Percentiles rank a stretch among this genome's conserved stretches.
phyloP scores from a whole-genome alignment of 164 flowering plant genomes.

The Akebia trifoliata region DNA sequence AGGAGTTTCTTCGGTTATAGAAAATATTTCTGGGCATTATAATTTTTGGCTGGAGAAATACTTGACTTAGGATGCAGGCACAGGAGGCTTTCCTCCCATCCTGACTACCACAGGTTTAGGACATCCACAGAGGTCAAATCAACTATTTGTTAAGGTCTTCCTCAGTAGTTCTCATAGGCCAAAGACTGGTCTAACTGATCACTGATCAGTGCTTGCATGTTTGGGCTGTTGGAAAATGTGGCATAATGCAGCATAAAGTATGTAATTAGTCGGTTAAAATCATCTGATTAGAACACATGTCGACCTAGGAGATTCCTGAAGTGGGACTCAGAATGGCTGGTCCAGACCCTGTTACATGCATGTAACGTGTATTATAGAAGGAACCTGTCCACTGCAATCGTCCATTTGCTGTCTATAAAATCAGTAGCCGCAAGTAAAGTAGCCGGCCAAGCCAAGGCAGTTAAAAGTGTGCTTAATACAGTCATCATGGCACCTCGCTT shows the following conservation, averaged over 20 bases:
- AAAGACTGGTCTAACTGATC: background rate
- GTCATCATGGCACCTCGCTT: slow-evolving; percentile 98
- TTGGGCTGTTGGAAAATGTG: background rate
- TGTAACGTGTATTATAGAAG: background rate
- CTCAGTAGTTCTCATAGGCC: background rate
- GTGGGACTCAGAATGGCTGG: background rate
- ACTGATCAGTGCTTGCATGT: background rate
- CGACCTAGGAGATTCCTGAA: background rate
- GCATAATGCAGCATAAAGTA: background rate
- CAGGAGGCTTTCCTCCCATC: background rate
- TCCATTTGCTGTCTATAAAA: slow-evolving; percentile 95
- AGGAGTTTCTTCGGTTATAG: background rate
- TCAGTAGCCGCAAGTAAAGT: slow-evolving; percentile 70
- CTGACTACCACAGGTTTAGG: background rate
- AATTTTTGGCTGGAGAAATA: background rate
- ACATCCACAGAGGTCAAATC: background rate
- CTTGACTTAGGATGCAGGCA: background rate
- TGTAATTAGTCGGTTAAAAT: background rate
- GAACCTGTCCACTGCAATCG: slow-evolving; percentile 92
- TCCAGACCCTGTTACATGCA: background rate
- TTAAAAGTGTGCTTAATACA: slow-evolving; percentile 68
- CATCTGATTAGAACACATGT: background rate
- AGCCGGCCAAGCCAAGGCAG: slow-evolving; percentile 98
- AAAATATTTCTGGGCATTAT: no score
- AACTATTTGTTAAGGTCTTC: background rate